phyloP scores from a whole-genome alignment of 2,329 filamentous ascomycete species.

The Penicillium brasilianum region DNA sequence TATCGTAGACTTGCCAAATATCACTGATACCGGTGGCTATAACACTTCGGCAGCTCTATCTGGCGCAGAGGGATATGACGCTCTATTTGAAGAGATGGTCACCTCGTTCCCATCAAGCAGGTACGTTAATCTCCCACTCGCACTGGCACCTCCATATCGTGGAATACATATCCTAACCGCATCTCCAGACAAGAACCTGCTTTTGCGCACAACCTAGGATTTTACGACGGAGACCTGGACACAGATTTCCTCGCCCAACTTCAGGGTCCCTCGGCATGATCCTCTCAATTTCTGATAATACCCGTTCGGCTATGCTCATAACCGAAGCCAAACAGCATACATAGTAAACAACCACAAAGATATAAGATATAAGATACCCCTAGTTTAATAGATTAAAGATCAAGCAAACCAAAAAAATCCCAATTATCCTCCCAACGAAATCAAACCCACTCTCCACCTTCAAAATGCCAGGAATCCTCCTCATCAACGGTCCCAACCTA shows the following conservation, averaged over 20 bases:
- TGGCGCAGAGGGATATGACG: constrained; percentile 23
- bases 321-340: constrained; percentile 1
- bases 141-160: not conserved
- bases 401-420: not conserved
- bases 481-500: constrained; percentile 77
- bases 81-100: constrained; percentile 30
- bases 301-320: constrained; percentile 11
- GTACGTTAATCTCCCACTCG: constrained; percentile 6
- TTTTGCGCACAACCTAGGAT: constrained; percentile 31
- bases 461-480: constrained; percentile 47
- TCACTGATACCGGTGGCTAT: constrained; percentile 1
- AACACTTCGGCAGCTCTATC: not conserved
- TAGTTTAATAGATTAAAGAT: not conserved
- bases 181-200: constrained; percentile 21
- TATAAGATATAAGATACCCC: constrained; percentile 1
- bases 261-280: constrained; percentile 15
- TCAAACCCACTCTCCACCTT: not conserved
- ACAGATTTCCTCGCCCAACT: constrained; percentile 28
- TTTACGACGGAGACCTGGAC: constrained; percentile 31
- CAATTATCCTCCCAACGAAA: not conserved
- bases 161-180: not conserved
- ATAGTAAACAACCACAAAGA: not conserved
- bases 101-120: constrained; percentile 24
- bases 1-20: not conserved
- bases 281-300: not conserved